Percentiles rank a stretch among this genome's conserved stretches.
phyloP scores from a whole-genome alignment of 129 eudicot species.

The Tagetes erecta region DNA sequence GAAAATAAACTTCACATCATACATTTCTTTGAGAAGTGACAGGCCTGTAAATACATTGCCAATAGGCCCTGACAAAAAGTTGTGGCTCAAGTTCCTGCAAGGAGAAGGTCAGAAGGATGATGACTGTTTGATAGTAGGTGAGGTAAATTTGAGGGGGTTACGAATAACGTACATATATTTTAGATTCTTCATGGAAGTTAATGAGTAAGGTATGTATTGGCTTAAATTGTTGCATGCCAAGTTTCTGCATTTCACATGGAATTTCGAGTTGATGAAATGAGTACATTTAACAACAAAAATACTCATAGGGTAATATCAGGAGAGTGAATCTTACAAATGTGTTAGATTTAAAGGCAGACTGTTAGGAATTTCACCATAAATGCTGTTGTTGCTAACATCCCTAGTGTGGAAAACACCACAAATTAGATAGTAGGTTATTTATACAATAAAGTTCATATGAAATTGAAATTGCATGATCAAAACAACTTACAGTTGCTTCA shows the following conservation, averaged over 20 bases:
- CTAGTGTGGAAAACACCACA: slow-evolving; percentile 36
- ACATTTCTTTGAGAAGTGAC: slow-evolving; percentile 63
- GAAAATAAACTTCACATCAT: slow-evolving; percentile 28
- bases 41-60: slow-evolving; percentile 78
- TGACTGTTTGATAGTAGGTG: slow-evolving; percentile 22
- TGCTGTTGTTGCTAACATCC: slow-evolving; percentile 75
- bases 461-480: slow-evolving; percentile 10
- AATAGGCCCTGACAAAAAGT: slow-evolving; percentile 65
- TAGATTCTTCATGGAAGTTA: slow-evolving; percentile 57
- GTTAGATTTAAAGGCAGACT: slow-evolving; percentile 77
- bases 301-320: slow-evolving; percentile 10
- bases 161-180: slow-evolving; percentile 68
- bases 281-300: background rate
- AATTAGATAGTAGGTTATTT: background rate
- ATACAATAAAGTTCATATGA: background rate
- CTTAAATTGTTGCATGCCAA: slow-evolving; percentile 75
- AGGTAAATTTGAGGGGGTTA: background rate
- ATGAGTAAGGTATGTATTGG: slow-evolving; percentile 64
- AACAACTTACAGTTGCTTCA: slow-evolving; percentile 73
- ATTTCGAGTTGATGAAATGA: background rate
- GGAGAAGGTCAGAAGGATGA: slow-evolving; percentile 23
- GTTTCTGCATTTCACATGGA: slow-evolving; percentile 51
- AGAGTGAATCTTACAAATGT: slow-evolving; percentile 60
- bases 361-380: slow-evolving; percentile 69
- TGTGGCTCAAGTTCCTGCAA: slow-evolving; percentile 93